Conservation (phyloP, 345 rosid species). For the Arabidopsis thaliana region DNA sequence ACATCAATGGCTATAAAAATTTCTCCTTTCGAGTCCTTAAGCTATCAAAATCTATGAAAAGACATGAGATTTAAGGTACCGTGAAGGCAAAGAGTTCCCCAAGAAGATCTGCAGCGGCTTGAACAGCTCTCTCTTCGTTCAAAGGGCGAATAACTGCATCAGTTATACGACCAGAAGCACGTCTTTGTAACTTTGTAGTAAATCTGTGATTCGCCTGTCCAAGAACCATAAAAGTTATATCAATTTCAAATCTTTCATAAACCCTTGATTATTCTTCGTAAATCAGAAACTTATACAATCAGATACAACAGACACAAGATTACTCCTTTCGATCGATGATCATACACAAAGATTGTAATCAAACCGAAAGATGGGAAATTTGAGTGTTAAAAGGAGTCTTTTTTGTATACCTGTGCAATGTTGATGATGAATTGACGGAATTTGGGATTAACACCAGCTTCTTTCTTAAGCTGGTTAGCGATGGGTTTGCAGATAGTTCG, state of each 20-base stretch:
- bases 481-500: slow-evolving; percentile 79
- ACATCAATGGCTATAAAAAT: not conserved
- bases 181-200: slow-evolving; percentile 71
- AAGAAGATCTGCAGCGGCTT: slow-evolving; percentile 83
- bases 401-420: slow-evolving; percentile 65
- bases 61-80: slow-evolving; percentile 51
- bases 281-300: slow-evolving; percentile 12
- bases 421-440: slow-evolving; percentile 77
- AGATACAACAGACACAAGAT: not conserved
- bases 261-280: slow-evolving; percentile 20
- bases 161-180: slow-evolving; percentile 64
- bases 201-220: slow-evolving; percentile 76
- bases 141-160: slow-evolving; percentile 78
- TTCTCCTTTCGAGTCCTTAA: not conserved
- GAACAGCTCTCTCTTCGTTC: slow-evolving; percentile 86
- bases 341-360: not conserved
- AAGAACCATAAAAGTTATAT: not conserved
- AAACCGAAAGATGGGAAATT: not conserved
- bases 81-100: slow-evolving; percentile 84
- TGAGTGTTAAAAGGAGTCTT: not conserved
- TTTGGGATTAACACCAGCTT: slow-evolving; percentile 68
- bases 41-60: not conserved
- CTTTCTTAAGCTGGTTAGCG: slow-evolving; percentile 78
- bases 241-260: slow-evolving; percentile 11
- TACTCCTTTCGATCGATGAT: not conserved